Evolutionary conservation across 2,329 filamentous ascomycete genomes (phyloP).

Genomic region (Chaetomium olivaceum): DNA sequence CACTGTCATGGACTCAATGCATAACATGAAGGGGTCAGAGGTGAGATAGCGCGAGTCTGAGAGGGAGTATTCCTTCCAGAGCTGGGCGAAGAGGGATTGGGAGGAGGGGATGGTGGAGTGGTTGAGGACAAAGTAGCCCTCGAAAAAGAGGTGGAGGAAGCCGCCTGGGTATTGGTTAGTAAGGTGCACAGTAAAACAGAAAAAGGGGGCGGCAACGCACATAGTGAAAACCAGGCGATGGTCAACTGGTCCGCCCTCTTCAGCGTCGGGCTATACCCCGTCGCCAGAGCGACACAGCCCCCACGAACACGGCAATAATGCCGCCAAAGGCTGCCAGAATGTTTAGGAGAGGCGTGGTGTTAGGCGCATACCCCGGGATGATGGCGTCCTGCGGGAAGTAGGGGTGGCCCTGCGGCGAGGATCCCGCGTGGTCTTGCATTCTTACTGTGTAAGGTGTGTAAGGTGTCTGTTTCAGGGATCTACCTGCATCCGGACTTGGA

Average conservation of each 20-base stretch:
- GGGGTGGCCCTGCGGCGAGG: constrained; percentile 42
- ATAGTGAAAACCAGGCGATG: constrained; percentile 57
- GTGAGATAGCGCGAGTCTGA: constrained; percentile 87
- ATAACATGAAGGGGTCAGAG: constrained; percentile 80
- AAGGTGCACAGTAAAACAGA: constrained; percentile 14
- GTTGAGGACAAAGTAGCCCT: constrained; percentile 77
- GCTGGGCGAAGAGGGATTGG: constrained; percentile 75
- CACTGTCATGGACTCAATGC: constrained; percentile 79
- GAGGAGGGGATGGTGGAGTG: constrained; percentile 64
- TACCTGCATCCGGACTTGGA: not conserved
- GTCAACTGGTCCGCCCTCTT: constrained; percentile 45
- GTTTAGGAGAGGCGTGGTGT: constrained; percentile 43
- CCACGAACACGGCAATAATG: constrained; percentile 42
- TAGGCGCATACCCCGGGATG: constrained; percentile 50
- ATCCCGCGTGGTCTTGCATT: constrained; percentile 2
- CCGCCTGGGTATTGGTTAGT: constrained; percentile 49
- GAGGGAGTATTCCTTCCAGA: constrained; percentile 91
- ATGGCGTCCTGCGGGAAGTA: constrained; percentile 50
- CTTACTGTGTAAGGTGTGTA: not conserved
- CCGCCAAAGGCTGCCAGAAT: constrained; percentile 44
- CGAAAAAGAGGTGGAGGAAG: constrained; percentile 77
- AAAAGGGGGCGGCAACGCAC: constrained; percentile 41
- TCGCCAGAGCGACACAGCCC: constrained; percentile 38
- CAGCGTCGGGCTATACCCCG: constrained; percentile 38
- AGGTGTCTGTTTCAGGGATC: not conserved